Percentiles rank a stretch among this genome's conserved stretches.
phyloP scores from a whole-genome alignment of 1,139 yeast species.

The Schwanniomyces etchellsii region DNA sequence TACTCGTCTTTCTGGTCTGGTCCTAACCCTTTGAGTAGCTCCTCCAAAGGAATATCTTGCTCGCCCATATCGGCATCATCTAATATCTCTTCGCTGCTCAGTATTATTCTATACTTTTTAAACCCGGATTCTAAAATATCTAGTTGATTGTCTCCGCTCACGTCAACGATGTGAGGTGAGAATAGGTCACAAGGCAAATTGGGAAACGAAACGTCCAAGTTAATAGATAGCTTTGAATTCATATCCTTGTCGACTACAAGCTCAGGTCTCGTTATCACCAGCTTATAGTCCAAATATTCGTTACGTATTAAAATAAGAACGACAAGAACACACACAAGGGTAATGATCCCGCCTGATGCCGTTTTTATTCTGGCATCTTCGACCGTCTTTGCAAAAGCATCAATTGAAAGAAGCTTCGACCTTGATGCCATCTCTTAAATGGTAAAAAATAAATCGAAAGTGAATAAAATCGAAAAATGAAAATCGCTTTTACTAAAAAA shows the following conservation, averaged over 20 bases:
- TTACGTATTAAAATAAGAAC: conserved; percentile 60
- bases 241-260: conserved; percentile 85
- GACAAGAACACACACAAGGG: conserved; percentile 61
- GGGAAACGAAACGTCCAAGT: conserved; percentile 78
- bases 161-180: conserved; percentile 57
- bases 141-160: conserved; percentile 76
- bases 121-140: conserved; percentile 71
- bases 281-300: conserved; percentile 73
- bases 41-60: conserved; percentile 24
- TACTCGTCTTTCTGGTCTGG: conserved; percentile 38
- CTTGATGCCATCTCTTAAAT: conserved; percentile 21
- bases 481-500: background rate
- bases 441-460: background rate
- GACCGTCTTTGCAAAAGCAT: conserved; percentile 90
- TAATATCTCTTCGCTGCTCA: conserved; percentile 20
- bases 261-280: conserved; percentile 68
- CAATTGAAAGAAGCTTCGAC: conserved; percentile 59
- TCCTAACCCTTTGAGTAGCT: conserved; percentile 31
- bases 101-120: conserved; percentile 57
- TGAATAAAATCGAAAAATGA: background rate
- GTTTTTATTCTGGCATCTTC: conserved; percentile 91
- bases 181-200: conserved; percentile 72
- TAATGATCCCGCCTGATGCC: conserved; percentile 83
- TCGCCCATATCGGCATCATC: conserved; percentile 26
- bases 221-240: conserved; percentile 68